Conservation (phyloP, 805 yeast genomes). For the Suhomyces faveliae region DNA sequence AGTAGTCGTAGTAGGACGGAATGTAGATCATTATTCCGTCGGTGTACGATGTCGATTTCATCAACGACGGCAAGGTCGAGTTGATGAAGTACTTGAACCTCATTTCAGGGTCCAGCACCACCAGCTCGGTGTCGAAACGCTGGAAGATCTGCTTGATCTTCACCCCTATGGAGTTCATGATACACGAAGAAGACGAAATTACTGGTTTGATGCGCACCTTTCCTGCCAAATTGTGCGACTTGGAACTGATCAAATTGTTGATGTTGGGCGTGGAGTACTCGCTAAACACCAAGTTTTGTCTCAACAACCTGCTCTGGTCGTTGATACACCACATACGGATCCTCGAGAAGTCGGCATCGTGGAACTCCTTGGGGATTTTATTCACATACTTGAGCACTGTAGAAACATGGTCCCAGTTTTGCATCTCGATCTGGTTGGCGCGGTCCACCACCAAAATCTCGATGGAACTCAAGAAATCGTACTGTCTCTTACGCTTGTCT, state of each 20-base stretch:
- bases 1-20: conserved; percentile 83
- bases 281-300: conserved; percentile 79
- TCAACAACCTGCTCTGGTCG: conserved; percentile 66
- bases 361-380: conserved; percentile 68
- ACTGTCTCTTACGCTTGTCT: conserved; percentile 55
- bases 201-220: conserved; percentile 54
- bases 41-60: conserved; percentile 58
- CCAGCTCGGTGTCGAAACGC: conserved; percentile 58
- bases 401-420: conserved; percentile 83
- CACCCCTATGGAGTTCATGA: conserved; percentile 63
- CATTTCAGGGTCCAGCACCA: conserved; percentile 72
- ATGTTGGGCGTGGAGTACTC: conserved; percentile 79
- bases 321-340: conserved; percentile 91
- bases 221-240: conserved; percentile 58
- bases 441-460: conserved; percentile 81
- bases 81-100: conserved; percentile 79
- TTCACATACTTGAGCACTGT: conserved; percentile 68
- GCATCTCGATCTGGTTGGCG: conserved; percentile 84
- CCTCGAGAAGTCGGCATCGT: conserved; percentile 87
- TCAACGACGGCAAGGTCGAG: conserved; percentile 68
- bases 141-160: conserved; percentile 67
- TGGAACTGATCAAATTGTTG: conserved; percentile 52
- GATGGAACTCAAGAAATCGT: conserved; percentile 84
- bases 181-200: conserved; percentile 46
- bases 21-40: conserved; percentile 78